Evolutionary conservation across 1,139 yeast species (phyloP), one percentile per base, ranked within the genome.

Genomic region (Diutina ranongensis): DNA sequence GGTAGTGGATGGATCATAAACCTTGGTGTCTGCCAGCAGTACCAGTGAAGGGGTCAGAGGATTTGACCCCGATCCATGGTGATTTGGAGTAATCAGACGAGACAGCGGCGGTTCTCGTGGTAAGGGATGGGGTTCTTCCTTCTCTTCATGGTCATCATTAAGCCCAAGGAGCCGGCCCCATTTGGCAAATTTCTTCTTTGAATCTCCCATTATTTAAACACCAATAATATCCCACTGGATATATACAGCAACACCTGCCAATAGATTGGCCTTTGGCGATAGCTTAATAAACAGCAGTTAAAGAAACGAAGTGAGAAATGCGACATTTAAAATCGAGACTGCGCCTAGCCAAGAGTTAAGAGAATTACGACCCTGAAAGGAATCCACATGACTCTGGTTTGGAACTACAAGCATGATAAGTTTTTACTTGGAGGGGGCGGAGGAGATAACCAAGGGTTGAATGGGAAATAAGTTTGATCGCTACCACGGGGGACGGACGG

Each of bases 1-100:
- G 9, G 40, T 20, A 27, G 21, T 13, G n/a, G 12, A 12, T 2
- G 32, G 32, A 4, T 38, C 32, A 15, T 25, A 38, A 7, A 20
- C 21, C 25, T 38, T 38, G 42, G 42, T 38, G 33, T 38, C 42
- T 38, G 32, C 42, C 42, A 38, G 42, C 42, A 38, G 42, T 32
- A 38, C 42, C 42, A 38, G 42, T 16, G 42, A 38, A 8, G 42
- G 32, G 13, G 42, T 25, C 42, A 38, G 42, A n/a, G 32, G 42
- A 18, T 38, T 19, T 9, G 33, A 16, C n/a, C 12, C 31, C 22
- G 38, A 18, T 7, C 22, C 20, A 15, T 36, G 40, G 25, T 36
- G 27, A 18, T 21, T 36, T 4, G 40, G 40, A 13, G 40, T 36
- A 12, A 36, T 15, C 40, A 36, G 40, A 20, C 40, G 40, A 22